Percentiles rank a stretch among this genome's conserved stretches.
Conservation (phyloP, 345 rosid species). For the Theobroma cacao region DNA sequence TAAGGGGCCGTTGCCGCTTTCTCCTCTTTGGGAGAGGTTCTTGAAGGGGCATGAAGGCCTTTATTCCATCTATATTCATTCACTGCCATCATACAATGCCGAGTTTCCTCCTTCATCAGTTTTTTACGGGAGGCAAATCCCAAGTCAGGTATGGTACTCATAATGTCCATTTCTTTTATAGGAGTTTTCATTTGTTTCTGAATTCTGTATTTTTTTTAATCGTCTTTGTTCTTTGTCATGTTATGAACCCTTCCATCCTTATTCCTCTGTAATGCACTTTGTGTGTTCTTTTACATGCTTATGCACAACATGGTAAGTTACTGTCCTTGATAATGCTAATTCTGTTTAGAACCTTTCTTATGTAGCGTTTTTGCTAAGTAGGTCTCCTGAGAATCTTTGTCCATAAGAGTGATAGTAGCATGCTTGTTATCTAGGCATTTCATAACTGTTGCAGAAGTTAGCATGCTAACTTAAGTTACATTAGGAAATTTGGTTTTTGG, state of each 20-base stretch:
- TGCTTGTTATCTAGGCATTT: background rate
- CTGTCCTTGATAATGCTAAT: background rate
- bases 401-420: background rate
- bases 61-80: constrained; percentile 81
- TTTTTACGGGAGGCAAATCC: constrained; percentile 75
- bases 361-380: background rate
- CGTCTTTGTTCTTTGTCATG: background rate
- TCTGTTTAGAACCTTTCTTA: background rate
- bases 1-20: constrained; percentile 87
- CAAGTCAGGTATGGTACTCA: constrained; percentile 62
- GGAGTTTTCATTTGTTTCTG: background rate
- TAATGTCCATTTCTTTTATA: background rate
- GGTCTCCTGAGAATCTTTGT: too few species aligned
- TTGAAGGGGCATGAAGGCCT: constrained; percentile 68
- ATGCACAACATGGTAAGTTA: background rate
- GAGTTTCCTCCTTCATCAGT: constrained; percentile 55
- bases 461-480: background rate
- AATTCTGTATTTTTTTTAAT: background rate
- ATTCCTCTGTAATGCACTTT: background rate
- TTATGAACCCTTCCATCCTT: background rate
- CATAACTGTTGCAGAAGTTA: background rate
- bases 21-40: constrained; percentile 92
- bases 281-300: background rate
- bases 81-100: constrained; percentile 65
- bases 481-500: background rate